Conservation (phyloP, 1,284 basidiomycete genomes). For the Rhizoctonia solani region DNA sequence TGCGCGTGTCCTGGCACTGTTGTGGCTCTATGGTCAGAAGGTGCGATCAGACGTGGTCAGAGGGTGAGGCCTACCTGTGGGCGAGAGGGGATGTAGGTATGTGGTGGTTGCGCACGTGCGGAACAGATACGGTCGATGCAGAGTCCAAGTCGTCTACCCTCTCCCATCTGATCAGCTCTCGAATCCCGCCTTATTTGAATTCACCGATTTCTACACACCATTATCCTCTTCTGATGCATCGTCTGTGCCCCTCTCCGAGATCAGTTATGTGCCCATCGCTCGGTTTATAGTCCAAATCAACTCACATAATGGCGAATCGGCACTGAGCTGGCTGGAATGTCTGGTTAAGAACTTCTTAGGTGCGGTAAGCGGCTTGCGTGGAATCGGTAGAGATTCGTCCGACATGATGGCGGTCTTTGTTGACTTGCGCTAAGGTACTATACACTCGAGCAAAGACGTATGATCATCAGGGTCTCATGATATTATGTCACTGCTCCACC, state of each 20-base stretch:
- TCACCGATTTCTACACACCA: conserved; percentile 20
- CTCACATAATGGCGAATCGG: conserved; percentile 24
- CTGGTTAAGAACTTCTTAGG: conserved; percentile 13
- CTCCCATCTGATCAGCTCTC: neutral
- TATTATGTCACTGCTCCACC: conserved; percentile 16
- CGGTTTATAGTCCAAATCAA: neutral
- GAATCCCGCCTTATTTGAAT: neutral
- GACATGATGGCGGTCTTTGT: conserved; percentile 25
- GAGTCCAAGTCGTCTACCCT: conserved; percentile 28
- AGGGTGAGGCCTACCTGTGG: neutral
- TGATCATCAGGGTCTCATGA: conserved; percentile 16
- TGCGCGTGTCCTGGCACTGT: conserved; percentile 18
- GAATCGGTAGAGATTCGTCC: conserved; percentile 13
- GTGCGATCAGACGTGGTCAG: neutral
- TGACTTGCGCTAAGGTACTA: neutral
- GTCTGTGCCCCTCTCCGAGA: conserved; percentile 10
- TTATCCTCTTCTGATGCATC: conserved; percentile 36
- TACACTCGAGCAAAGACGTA: too few relatives aligned
- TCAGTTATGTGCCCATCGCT: neutral
- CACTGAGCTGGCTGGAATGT: conserved; percentile 22
- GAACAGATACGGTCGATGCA: conserved; percentile 22
- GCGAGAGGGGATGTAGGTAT: conserved; percentile 34
- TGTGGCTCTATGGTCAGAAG: neutral
- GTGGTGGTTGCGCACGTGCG: conserved; percentile 14
- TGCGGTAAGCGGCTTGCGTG: conserved; percentile 21